Conservation (phyloP, 2,329 filamentous ascomycete species). For the Teratosphaeria pseudoeucalypti region DNA sequence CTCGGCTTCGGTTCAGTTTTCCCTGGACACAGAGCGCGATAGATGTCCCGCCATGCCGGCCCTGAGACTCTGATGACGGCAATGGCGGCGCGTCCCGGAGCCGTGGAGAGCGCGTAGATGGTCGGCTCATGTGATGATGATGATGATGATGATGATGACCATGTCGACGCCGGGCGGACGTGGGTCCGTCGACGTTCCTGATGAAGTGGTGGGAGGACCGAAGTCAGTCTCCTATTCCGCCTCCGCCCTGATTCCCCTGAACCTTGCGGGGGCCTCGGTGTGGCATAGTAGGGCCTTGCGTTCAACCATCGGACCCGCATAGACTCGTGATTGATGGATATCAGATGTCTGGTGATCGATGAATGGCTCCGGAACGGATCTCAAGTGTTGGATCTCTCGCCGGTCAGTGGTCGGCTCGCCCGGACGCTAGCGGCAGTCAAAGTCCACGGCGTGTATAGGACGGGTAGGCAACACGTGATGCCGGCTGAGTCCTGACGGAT, state of each 20-base stretch:
- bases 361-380: too few species aligned
- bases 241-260: too few species aligned
- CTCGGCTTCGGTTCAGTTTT: conserved; percentile 47
- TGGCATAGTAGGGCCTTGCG: neutral
- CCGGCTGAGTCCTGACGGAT: neutral
- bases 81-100: conserved; percentile 75
- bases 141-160: neutral
- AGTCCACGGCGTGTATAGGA: neutral
- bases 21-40: conserved; percentile 50
- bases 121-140: conserved; percentile 37
- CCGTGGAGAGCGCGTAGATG: conserved; percentile 87
- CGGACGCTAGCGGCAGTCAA: neutral
- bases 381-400: neutral
- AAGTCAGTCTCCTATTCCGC: neutral
- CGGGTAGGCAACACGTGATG: too few species aligned
- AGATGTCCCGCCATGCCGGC: conserved; percentile 59
- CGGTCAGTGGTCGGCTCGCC: neutral
- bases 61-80: conserved; percentile 84
- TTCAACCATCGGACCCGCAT: neutral
- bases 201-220: neutral
- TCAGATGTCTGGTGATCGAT: too few species aligned
- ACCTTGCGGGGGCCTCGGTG: neutral
- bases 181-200: neutral
- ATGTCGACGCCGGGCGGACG: neutral
- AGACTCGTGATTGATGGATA: neutral